Evolutionary conservation across 2,329 filamentous ascomycete species (phyloP), one percentile per base, ranked within the genome.

Genomic region (Periglandula ipomoeae): DNA sequence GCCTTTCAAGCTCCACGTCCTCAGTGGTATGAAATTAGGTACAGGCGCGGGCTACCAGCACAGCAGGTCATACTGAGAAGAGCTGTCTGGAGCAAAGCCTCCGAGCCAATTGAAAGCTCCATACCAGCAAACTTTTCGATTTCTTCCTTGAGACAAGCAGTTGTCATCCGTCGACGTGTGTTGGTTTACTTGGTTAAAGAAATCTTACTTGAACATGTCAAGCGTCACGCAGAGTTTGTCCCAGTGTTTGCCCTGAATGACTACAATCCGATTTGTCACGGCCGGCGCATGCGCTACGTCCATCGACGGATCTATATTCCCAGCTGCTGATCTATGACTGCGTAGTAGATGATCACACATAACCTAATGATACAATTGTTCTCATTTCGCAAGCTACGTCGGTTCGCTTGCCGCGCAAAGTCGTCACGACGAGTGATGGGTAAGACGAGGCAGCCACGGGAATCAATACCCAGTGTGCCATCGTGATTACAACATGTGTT

Each of bases 401-500:
- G 5, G 15, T 5, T 13, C 8, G 19, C 22, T 51, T 46, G n/a
- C n/a, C 5, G 35, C 6, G 20, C 37, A 39, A 19, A 39, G 37
- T 20, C 37, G 17, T 10, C 1, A 39, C n/a, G 19, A 19, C 19
- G 17, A n/a, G n/a, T n/a, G n/a, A n/a, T n/a, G n/a, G n/a, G 10
- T 19, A 20, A 13, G 11, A 39, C 7, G 19, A 6, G 13, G 37
- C 11, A 22, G 17, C 9, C 37, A 39, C n/a, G 10, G 19, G 19
- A 39, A 39, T 20, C 13, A 11, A 39, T 11, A 11, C 19, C 19
- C 4, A 23, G 17, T 39, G 35, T 20, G 22, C 32, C n/a, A 15
- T 30, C 11, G 4, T 19, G 9, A 15, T 10, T 9, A 27, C 40
- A 32, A 10, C 15, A 35, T 46, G 43, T 46, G 49, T 56, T 65